phyloP scores from a whole-genome alignment of 805 yeast species.

The Metschnikowia shivogae region DNA sequence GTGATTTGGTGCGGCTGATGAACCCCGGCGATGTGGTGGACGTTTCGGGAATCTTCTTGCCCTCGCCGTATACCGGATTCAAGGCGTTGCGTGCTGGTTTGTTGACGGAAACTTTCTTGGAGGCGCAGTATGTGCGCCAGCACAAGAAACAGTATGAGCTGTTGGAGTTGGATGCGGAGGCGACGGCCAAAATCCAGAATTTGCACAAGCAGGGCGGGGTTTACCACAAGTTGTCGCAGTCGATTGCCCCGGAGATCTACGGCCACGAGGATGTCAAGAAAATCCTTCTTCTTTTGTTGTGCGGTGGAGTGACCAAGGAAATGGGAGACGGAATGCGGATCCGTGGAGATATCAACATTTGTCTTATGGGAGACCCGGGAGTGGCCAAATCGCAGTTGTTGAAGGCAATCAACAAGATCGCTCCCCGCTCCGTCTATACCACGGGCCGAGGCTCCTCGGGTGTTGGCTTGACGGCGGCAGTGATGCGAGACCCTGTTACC shows the following conservation, averaged over 20 bases:
- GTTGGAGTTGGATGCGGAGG: constrained; percentile 53
- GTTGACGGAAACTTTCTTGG: constrained; percentile 88
- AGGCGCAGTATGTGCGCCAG: constrained; percentile 79
- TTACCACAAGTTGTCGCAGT: constrained; percentile 74
- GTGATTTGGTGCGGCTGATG: constrained; percentile 80
- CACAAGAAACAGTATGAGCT: constrained; percentile 84
- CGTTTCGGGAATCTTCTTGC: constrained; percentile 86
- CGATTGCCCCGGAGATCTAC: constrained; percentile 96
- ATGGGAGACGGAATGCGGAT: constrained; percentile 96
- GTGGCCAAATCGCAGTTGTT: constrained; percentile 96
- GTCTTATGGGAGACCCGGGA: constrained; percentile 99
- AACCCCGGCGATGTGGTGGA: constrained; percentile 96
- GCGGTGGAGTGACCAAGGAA: constrained; percentile 94
- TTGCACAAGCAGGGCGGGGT: constrained; percentile 62
- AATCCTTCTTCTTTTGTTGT: constrained; percentile 74
- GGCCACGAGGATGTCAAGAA: constrained; percentile 94
- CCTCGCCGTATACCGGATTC: constrained; percentile 94
- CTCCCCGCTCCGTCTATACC: constrained; percentile 95
- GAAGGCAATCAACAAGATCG: constrained; percentile 84
- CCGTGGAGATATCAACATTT: constrained; percentile 93
- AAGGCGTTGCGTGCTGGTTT: constrained; percentile 89
- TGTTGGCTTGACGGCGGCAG: constrained; percentile 98
- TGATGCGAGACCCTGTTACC: constrained; percentile 97
- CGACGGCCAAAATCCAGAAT: constrained; percentile 50
- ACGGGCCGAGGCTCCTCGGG: constrained; percentile 99